A percentile compares a stretch with the other conserved stretches of the same genome.
Evolutionary conservation across 805 yeast genomes (phyloP).

Genomic region (Clavispora carvajalis): DNA sequence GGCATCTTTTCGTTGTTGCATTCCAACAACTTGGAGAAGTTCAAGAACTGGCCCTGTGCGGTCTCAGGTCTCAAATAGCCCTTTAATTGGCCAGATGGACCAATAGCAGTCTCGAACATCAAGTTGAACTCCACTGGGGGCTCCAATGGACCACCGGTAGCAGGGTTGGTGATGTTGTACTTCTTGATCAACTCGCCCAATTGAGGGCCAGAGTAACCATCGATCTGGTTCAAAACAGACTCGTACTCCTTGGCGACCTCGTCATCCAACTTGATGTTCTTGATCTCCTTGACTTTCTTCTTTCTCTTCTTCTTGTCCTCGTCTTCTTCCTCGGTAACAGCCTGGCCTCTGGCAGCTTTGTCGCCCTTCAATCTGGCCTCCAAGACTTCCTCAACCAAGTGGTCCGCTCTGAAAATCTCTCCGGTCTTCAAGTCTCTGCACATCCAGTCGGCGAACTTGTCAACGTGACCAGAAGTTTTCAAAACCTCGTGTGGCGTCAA

Average conservation of each 20-base stretch:
- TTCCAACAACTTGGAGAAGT: constrained; percentile 89
- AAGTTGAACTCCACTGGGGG: constrained; percentile 93
- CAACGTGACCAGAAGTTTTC: constrained; percentile 99
- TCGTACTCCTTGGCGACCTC: constrained; percentile 75
- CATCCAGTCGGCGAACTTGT: constrained; percentile 99
- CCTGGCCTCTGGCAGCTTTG: constrained; percentile 88
- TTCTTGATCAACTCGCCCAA: constrained; percentile 84
- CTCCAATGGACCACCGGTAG: constrained; percentile 77
- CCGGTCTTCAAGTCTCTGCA: constrained; percentile 93
- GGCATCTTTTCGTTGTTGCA: constrained; percentile 97
- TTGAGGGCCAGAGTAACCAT: constrained; percentile 89
- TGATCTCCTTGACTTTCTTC: constrained; percentile 85
- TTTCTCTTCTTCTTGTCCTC: constrained; percentile 67
- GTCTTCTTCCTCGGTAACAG: constrained; percentile 47
- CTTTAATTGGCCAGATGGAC: constrained; percentile 94
- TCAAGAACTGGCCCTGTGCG: constrained; percentile 98
- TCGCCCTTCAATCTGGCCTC: constrained; percentile 97
- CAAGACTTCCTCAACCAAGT: constrained; percentile 93
- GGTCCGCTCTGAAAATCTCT: constrained; percentile 98
- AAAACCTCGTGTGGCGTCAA: constrained; percentile 95
- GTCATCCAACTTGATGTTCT: constrained; percentile 86
- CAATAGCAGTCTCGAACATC: constrained; percentile 99
- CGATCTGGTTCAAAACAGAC: constrained; percentile 83
- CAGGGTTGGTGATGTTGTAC: constrained; percentile 86
- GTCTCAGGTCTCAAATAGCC: constrained; percentile 98